These are phyloP conservation scores for Thielaviopsis ethacetica DNA, from an alignment of 2,329 filamentous ascomycete species.

Conservation along the genomic window DNA sequence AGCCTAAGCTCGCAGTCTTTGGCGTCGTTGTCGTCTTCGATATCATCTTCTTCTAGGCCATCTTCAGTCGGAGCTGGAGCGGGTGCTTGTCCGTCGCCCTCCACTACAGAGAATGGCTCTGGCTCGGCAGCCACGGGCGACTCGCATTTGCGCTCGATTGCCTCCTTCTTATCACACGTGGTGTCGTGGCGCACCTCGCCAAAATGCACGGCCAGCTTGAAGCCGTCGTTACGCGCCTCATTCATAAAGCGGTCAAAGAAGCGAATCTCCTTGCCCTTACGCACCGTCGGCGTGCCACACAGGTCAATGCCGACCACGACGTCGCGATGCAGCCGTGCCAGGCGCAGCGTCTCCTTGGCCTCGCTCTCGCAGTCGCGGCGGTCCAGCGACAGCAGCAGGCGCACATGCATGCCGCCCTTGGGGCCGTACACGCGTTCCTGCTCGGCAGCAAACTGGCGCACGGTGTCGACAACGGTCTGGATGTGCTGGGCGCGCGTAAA, in stretches of 20 bases:
- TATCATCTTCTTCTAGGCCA: no score
- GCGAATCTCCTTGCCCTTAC: slow-evolving; percentile 38
- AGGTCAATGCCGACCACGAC: slow-evolving; percentile 62
- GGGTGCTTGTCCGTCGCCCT: not conserved
- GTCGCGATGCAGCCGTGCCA: slow-evolving; percentile 39
- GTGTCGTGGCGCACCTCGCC: slow-evolving; percentile 39
- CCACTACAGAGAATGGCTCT: not conserved
- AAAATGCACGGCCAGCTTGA: slow-evolving; percentile 62
- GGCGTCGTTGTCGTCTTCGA: slow-evolving; percentile 19
- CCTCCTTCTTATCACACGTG: slow-evolving; percentile 2
- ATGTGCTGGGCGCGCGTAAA: slow-evolving; percentile 51
- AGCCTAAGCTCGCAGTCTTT: slow-evolving; percentile 43
- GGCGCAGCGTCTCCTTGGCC: slow-evolving; percentile 45
- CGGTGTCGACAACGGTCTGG: slow-evolving; percentile 45
- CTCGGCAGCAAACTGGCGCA: slow-evolving; percentile 28
- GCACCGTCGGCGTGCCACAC: slow-evolving; percentile 50
- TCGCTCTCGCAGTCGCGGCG: slow-evolving; percentile 41
- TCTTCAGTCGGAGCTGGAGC: not conserved
- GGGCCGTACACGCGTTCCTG: slow-evolving; percentile 5
- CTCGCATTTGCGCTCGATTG: not conserved
- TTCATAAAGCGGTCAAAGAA: slow-evolving; percentile 43
- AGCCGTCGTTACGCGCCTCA: slow-evolving; percentile 33
- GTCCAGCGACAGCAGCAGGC: slow-evolving; percentile 61
- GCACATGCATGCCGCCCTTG: slow-evolving; percentile 32
- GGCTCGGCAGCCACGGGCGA: not conserved